These are phyloP conservation scores for Peronospora destructor DNA, from an alignment of 352 stramenopile genomes.

Conservation along the genomic window DNA sequence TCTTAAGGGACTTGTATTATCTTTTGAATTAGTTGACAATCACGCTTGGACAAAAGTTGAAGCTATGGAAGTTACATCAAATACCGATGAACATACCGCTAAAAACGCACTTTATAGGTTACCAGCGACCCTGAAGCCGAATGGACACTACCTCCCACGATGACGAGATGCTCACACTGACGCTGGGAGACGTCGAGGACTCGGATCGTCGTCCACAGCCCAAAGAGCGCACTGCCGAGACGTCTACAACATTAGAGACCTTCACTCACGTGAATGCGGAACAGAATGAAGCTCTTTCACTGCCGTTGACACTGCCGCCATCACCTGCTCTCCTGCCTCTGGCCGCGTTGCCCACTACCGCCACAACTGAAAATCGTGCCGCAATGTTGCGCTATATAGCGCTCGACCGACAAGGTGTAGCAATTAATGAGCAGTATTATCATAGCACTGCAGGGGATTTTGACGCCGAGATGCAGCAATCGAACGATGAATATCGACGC, in stretches of 20 bases:
- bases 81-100: neutral
- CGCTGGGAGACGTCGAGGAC: slow-evolving; percentile 32
- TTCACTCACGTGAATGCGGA: slow-evolving; percentile 18
- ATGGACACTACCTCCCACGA: slow-evolving; percentile 21
- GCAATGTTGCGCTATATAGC: neutral
- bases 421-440: slow-evolving; percentile 35
- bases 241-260: slow-evolving; percentile 13
- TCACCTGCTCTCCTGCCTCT: slow-evolving; percentile 47
- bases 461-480: slow-evolving; percentile 40
- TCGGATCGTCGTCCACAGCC: slow-evolving; percentile 7
- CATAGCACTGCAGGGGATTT: slow-evolving; percentile 29
- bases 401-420: neutral
- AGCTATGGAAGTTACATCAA: neutral
- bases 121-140: neutral
- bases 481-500: slow-evolving; percentile 40
- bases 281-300: slow-evolving; percentile 12
- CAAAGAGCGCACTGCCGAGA: slow-evolving; percentile 1
- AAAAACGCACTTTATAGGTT: no score
- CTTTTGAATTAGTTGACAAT: slow-evolving; percentile 10
- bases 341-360: slow-evolving; percentile 24
- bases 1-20: no score
- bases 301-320: slow-evolving; percentile 36
- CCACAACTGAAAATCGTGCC: slow-evolving; percentile 1
- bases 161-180: slow-evolving; percentile 39
- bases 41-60: slow-evolving; percentile 1